Evolutionary conservation across 2,329 filamentous ascomycete genomes (phyloP).

Genomic region (Pyrenophora seminiperda): DNA sequence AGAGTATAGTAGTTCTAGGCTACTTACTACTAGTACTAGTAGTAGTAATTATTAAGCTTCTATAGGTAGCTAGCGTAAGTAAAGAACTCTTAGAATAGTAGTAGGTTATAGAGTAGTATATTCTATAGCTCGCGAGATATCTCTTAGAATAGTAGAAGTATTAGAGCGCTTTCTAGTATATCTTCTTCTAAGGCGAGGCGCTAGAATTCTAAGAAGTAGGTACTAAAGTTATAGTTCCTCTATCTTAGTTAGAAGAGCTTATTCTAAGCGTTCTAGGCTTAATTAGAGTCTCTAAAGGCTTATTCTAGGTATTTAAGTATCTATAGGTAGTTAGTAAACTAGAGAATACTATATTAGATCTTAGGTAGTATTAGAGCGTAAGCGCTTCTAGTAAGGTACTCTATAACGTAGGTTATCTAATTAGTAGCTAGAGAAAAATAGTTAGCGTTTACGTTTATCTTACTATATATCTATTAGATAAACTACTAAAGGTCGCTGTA

Average conservation of each 20-base stretch:
- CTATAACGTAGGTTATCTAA: not conserved
- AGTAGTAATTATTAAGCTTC: too few species aligned
- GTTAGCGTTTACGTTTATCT: not conserved
- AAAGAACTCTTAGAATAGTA: not conserved
- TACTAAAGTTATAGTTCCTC: too few species aligned
- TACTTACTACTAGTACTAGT: too few species aligned
- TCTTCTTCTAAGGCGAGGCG: not conserved
- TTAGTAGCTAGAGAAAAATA: not conserved
- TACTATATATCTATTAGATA: conserved; percentile 1
- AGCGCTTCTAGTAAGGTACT: too few species aligned
- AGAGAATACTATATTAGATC: too few species aligned
- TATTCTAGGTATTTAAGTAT: too few species aligned
- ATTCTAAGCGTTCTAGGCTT: not conserved
- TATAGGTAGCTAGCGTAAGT: too few species aligned
- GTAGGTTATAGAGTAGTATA: not conserved
- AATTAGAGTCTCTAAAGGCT: not conserved
- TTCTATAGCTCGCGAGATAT: not conserved
- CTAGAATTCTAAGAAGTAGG: too few species aligned
- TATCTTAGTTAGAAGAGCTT: not conserved
- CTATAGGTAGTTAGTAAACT: too few species aligned
- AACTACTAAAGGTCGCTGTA: too few species aligned
- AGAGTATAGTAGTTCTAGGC: too few species aligned
- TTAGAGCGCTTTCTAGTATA: not conserved
- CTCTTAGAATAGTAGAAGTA: not conserved
- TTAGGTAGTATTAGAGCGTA: too few species aligned